phyloP scores from a whole-genome alignment of 2,329 filamentous ascomycete species.

The Monosporascus sp. region DNA sequence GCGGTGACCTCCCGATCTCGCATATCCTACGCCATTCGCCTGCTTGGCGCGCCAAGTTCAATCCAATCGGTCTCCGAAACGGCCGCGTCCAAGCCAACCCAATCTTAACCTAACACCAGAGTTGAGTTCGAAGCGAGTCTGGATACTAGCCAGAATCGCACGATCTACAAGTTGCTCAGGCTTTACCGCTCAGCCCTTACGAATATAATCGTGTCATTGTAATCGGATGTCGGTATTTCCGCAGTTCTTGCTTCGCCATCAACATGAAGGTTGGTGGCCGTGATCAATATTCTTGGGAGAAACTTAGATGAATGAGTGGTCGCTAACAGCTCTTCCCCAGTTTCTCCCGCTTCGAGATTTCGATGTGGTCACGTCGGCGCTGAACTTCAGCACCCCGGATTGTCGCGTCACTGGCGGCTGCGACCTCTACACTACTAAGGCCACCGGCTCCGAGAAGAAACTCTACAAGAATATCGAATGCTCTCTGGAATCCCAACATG shows the following conservation, averaged over 20 bases:
- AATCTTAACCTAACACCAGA: background rate
- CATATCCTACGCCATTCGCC: background rate
- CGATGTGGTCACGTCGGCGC: constrained; percentile 82
- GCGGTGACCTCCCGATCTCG: background rate
- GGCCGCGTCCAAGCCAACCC: too few species aligned
- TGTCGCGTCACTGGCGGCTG: constrained; percentile 89
- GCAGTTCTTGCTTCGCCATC: constrained; percentile 1
- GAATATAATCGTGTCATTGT: constrained; percentile 3
- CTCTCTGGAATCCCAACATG: constrained; percentile 85
- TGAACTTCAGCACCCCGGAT: constrained; percentile 94
- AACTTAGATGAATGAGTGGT: background rate
- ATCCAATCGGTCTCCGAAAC: too few species aligned
- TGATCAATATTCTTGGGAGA: background rate
- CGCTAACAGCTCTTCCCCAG: constrained; percentile 39
- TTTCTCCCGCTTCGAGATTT: constrained; percentile 89
- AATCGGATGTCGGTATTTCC: constrained; percentile 1
- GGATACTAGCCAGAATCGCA: background rate
- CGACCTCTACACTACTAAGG: constrained; percentile 96
- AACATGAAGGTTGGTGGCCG: constrained; percentile 23
- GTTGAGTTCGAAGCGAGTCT: background rate
- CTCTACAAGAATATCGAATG: constrained; percentile 93
- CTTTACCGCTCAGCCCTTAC: background rate
- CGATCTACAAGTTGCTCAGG: background rate
- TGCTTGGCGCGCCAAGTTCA: too few species aligned
- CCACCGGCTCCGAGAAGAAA: constrained; percentile 92